Conservation (phyloP, 2,329 filamentous ascomycete genomes). For the Scedosporium dehoogii region DNA sequence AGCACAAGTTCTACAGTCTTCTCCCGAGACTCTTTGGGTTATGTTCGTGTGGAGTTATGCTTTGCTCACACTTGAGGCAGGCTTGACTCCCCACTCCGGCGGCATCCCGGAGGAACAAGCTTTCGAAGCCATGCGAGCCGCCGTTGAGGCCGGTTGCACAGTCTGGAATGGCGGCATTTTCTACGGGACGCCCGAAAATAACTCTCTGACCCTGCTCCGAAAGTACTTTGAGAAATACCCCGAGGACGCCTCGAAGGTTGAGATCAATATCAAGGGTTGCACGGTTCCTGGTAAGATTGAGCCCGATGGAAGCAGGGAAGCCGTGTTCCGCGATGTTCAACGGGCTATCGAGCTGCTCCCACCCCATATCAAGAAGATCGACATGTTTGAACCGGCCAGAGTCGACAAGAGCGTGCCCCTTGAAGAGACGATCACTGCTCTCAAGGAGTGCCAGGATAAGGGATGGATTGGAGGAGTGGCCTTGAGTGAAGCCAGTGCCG, state of each 20-base stretch:
- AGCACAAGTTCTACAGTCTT: conserved; percentile 11
- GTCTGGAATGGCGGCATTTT: conserved; percentile 57
- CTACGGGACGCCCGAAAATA: conserved; percentile 50
- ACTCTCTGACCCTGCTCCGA: conserved; percentile 48
- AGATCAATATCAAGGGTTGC: conserved; percentile 54
- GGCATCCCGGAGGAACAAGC: conserved; percentile 34
- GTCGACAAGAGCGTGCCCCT: conserved; percentile 40
- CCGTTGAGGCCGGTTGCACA: conserved; percentile 33
- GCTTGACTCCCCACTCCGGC: conserved; percentile 32
- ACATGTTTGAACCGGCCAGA: conserved; percentile 50
- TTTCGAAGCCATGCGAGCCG: conserved; percentile 45
- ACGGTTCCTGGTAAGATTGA: conserved; percentile 21
- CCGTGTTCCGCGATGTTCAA: conserved; percentile 47
- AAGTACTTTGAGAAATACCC: conserved; percentile 55
- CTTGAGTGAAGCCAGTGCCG: conserved; percentile 39
- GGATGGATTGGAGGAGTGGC: conserved; percentile 41
- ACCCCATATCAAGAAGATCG: conserved; percentile 44
- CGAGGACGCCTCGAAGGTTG: conserved; percentile 50
- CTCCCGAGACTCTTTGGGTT: conserved; percentile 9
- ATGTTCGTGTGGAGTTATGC: neutral
- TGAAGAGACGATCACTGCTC: conserved; percentile 28
- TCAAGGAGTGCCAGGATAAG: conserved; percentile 39
- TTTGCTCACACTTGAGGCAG: conserved; percentile 13
- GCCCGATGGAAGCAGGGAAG: conserved; percentile 42
- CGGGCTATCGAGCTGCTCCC: conserved; percentile 39